Percentiles rank a stretch among this genome's conserved stretches.
Evolutionary conservation across 2,329 filamentous ascomycete species (phyloP).

Genomic region (Cladophialophora exuberans): DNA sequence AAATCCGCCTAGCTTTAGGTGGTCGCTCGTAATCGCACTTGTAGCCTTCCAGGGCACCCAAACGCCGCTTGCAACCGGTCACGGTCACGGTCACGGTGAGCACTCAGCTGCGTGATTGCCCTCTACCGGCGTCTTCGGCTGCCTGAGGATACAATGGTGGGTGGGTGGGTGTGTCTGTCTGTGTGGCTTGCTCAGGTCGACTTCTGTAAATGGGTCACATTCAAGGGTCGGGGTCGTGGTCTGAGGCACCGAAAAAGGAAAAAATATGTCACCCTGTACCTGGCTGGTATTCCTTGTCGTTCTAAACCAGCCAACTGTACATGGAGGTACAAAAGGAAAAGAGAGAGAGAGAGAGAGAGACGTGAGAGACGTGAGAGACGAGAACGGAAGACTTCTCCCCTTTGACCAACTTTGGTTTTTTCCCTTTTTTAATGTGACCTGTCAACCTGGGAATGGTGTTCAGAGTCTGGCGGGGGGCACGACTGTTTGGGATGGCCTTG

Average conservation of each 20-base stretch:
- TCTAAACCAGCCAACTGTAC: no score
- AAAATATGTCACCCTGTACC: no score
- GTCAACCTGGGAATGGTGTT: conserved; percentile 14
- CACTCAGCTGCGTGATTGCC: conserved; percentile 1
- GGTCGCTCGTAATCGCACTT: neutral
- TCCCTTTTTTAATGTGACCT: conserved; percentile 12
- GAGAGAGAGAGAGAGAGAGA: no score
- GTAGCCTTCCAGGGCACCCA: conserved; percentile 3
- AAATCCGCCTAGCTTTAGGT: neutral
- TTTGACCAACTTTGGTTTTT: neutral
- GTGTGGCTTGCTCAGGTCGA: no score
- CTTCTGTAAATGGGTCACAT: no score
- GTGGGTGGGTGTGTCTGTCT: no score
- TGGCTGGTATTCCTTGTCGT: no score
- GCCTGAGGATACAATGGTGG: no score
- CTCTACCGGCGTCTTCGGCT: conserved; percentile 6
- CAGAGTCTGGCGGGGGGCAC: conserved; percentile 9
- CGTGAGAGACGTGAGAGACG: neutral
- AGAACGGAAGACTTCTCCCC: conserved; percentile 10
- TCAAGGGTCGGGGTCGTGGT: no score
- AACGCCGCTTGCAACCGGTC: neutral
- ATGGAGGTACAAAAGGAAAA: no score
- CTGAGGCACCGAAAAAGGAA: no score
- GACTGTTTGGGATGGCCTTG: conserved; percentile 14
- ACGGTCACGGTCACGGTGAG: neutral